Conservation (phyloP, 495 filamentous ascomycete species). For the Ascodesmis nigricans region DNA sequence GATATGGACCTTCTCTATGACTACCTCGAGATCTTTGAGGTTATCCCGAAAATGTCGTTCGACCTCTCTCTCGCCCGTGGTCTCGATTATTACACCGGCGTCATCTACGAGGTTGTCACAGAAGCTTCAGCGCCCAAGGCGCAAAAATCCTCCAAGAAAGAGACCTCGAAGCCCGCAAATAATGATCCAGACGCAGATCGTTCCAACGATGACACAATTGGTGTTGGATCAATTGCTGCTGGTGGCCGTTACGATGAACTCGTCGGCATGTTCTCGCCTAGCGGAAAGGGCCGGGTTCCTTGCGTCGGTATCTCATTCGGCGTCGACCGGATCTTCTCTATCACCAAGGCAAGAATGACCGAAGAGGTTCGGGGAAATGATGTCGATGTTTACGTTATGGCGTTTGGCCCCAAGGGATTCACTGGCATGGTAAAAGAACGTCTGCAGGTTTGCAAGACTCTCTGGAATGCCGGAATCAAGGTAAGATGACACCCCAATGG, state of each 20-base stretch:
- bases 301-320: slow-evolving; percentile 92
- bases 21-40: slow-evolving; percentile 57
- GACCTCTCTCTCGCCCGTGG: slow-evolving; percentile 25
- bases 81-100: slow-evolving; percentile 87
- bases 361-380: slow-evolving; percentile 41
- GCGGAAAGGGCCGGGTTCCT: slow-evolving; percentile 50
- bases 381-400: slow-evolving; percentile 79
- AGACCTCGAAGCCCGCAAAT: slow-evolving; percentile 32
- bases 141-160: slow-evolving; percentile 23
- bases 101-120: slow-evolving; percentile 82
- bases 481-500: slow-evolving; percentile 21
- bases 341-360: slow-evolving; percentile 47
- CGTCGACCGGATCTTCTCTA: slow-evolving; percentile 83
- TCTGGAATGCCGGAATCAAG: slow-evolving; percentile 68
- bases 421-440: slow-evolving; percentile 59
- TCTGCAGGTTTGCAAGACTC: slow-evolving; percentile 44
- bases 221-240: slow-evolving; percentile 70
- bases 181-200: slow-evolving; percentile 51
- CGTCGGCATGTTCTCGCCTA: slow-evolving; percentile 63
- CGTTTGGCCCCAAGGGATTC: slow-evolving; percentile 74
- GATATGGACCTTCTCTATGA: slow-evolving; percentile 65
- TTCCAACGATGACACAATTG: slow-evolving; percentile 58
- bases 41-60: slow-evolving; percentile 34
- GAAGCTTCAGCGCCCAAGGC: slow-evolving; percentile 53
- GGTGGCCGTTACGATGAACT: slow-evolving; percentile 86